Conservation (phyloP, 257 asterid genomes). For the Cruciata laevipes region DNA sequence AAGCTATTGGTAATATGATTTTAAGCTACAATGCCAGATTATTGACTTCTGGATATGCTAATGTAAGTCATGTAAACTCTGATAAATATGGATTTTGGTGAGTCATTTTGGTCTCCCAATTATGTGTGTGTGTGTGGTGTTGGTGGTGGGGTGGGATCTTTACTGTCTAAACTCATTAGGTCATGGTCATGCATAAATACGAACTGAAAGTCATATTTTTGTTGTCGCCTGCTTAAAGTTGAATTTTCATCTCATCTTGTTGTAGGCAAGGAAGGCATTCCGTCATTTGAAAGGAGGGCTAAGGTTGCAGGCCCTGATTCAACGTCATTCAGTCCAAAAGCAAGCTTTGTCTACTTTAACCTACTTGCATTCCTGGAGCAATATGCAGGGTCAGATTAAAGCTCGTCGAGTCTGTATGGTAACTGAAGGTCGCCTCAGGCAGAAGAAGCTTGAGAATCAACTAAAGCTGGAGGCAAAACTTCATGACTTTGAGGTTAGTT, state of each 20-base stretch:
- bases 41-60: not conserved
- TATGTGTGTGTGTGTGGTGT: no score
- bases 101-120: not conserved
- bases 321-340: constrained; percentile 47
- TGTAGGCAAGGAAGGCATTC: constrained; percentile 64
- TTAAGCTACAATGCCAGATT: not conserved
- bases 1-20: not conserved
- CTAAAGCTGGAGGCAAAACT: constrained; percentile 81
- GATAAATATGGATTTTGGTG: not conserved
- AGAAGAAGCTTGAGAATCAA: constrained; percentile 72
- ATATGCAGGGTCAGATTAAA: constrained; percentile 60
- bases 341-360: constrained; percentile 67
- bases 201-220: not conserved
- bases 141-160: not conserved
- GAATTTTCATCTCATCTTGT: constrained; percentile 13
- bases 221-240: not conserved
- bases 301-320: constrained; percentile 52
- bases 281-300: constrained; percentile 44
- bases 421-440: constrained; percentile 61
- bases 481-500: constrained; percentile 73
- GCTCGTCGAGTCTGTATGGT: constrained; percentile 73
- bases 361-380: constrained; percentile 69
- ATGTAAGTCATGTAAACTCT: not conserved
- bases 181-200: not conserved
- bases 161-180: not conserved